Percentiles rank a stretch among this genome's conserved stretches.
These are phyloP conservation scores for Cyclotella kingstonii DNA, from an alignment of 108 stramenopile genomes.

Conservation along the genomic window DNA sequence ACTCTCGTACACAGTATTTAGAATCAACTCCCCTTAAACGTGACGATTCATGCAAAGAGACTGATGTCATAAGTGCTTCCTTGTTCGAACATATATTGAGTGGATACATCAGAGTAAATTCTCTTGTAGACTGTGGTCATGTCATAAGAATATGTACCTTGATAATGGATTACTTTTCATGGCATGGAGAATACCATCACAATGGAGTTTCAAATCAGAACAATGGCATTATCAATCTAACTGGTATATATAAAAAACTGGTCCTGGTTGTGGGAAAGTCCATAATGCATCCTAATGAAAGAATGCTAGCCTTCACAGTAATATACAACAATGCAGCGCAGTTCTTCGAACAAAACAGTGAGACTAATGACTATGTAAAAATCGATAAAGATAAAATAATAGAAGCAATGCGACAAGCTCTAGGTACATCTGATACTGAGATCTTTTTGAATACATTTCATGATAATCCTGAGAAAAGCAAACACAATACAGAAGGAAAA, in stretches of 20 bases:
- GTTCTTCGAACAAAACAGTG: constrained; percentile 22
- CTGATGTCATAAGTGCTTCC: constrained; percentile 8
- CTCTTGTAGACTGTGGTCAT: constrained; percentile 28
- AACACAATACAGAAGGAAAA: too few relatives aligned
- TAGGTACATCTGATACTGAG: too few relatives aligned
- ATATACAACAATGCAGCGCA: constrained; percentile 29
- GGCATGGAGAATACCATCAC: constrained; percentile 8
- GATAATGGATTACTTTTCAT: constrained; percentile 38
- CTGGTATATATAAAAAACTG: constrained; percentile 16
- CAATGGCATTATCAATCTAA: constrained; percentile 24
- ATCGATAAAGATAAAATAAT: constrained; percentile 31
- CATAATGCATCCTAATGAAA: constrained; percentile 26
- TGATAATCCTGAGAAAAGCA: too few relatives aligned
- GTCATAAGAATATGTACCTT: constrained; percentile 31
- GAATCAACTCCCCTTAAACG: too few relatives aligned
- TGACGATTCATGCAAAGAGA: not conserved
- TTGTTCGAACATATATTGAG: constrained; percentile 31
- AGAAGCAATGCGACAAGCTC: constrained; percentile 26
- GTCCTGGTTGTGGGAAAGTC: constrained; percentile 2
- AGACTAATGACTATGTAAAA: constrained; percentile 17
- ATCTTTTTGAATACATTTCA: too few relatives aligned
- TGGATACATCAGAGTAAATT: constrained; percentile 28
- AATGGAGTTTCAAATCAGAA: constrained; percentile 1
- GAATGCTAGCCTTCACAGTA: constrained; percentile 21
- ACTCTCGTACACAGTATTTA: constrained; percentile 13